Evolutionary conservation across 106 monocot species (phyloP).

Genomic region (Platanthera zijinensis): DNA sequence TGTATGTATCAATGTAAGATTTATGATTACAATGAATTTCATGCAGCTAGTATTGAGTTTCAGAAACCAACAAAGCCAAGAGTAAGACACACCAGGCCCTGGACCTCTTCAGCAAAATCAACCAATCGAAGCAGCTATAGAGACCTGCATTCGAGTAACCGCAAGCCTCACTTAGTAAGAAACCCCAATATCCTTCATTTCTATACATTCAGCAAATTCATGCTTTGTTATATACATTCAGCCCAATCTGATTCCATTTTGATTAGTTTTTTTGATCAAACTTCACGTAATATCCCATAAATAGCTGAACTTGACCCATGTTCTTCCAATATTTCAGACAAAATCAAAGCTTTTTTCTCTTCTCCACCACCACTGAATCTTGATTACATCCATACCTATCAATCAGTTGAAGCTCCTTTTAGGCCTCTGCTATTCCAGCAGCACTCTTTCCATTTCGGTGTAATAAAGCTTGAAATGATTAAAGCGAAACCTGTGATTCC

Average conservation of each 20-base stretch:
- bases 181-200: neutral
- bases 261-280: no score
- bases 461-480: neutral
- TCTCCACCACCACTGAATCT: no score
- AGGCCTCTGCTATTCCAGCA: neutral
- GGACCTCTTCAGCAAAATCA: slow-evolving; percentile 47
- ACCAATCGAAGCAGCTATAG: slow-evolving; percentile 26
- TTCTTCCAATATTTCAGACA: no score
- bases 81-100: slow-evolving; percentile 61
- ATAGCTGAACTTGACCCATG: no score
- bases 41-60: slow-evolving; percentile 59
- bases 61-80: slow-evolving; percentile 72
- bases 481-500: neutral
- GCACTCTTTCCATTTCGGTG: neutral
- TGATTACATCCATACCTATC: no score
- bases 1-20: neutral
- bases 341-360: no score
- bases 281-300: no score
- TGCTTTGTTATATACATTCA: no score
- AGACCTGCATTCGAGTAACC: slow-evolving; percentile 28
- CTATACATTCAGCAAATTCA: neutral
- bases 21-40: neutral
- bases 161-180: slow-evolving; percentile 59
- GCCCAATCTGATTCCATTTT: no score
- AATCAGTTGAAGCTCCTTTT: no score